Conservation (phyloP, 2,329 filamentous ascomycete species). For the Aspergillus hiratsukae region DNA sequence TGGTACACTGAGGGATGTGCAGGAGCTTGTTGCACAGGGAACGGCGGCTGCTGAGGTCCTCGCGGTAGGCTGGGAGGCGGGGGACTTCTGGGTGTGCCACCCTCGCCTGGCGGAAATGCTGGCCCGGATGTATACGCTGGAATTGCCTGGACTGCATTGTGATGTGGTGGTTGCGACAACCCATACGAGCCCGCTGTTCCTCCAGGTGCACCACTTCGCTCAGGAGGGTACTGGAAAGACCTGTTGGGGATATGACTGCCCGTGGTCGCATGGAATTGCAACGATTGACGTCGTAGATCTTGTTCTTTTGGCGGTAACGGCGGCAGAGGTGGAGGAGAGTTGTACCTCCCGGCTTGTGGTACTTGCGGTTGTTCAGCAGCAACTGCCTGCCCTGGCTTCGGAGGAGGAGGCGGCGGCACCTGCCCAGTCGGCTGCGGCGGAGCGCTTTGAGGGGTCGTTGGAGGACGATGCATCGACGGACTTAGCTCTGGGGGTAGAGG, state of each 20-base stretch:
- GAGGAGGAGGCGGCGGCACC: conserved; percentile 33
- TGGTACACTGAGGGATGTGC: conserved; percentile 22
- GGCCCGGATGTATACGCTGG: conserved; percentile 15
- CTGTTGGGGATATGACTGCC: conserved; percentile 5
- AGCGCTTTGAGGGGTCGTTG: conserved; percentile 16
- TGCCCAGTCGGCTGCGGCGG: conserved; percentile 13
- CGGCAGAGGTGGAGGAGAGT: conserved; percentile 31
- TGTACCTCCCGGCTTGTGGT: conserved; percentile 23
- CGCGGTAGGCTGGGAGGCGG: conserved; percentile 5
- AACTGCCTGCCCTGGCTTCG: conserved; percentile 30
- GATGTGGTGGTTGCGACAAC: not conserved
- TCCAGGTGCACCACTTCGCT: conserved; percentile 21
- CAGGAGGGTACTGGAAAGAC: conserved; percentile 25
- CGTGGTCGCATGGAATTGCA: conserved; percentile 9
- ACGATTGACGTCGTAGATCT: conserved; percentile 13
- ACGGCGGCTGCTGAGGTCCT: conserved; percentile 17
- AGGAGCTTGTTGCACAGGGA: conserved; percentile 17
- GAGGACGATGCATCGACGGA: conserved; percentile 31
- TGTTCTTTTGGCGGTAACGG: conserved; percentile 36
- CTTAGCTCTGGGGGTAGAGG: conserved; percentile 64
- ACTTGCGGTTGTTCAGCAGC: conserved; percentile 13
- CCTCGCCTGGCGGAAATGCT: conserved; percentile 10
- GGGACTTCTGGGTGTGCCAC: conserved; percentile 10
- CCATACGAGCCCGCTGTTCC: conserved; percentile 4
- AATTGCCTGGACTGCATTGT: not conserved